These are phyloP conservation scores for Ramaria rubella DNA, from an alignment of 768 basidiomycete genomes.

Conservation along the genomic window DNA sequence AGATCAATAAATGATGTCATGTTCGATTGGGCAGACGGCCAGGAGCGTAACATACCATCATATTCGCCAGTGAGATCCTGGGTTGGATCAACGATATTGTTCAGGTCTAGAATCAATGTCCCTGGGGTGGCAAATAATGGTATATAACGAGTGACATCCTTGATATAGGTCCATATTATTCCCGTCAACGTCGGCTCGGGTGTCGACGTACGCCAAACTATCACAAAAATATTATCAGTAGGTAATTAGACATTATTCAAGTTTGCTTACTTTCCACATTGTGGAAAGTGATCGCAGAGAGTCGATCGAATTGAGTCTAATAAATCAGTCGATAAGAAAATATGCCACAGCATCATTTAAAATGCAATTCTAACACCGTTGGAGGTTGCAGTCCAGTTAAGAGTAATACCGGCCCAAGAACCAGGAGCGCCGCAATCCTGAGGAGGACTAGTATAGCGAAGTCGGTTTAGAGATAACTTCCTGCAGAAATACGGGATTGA, in stretches of 20 bases:
- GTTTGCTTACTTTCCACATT: slow-evolving; percentile 61
- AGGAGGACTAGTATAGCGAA: slow-evolving; percentile 70
- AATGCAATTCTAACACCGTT: slow-evolving; percentile 40
- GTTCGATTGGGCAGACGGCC: too few species aligned
- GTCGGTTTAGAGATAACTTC: slow-evolving; percentile 34
- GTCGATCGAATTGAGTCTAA: slow-evolving; percentile 61
- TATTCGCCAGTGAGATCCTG: slow-evolving; percentile 56
- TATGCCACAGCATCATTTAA: not conserved
- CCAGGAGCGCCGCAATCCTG: slow-evolving; percentile 63
- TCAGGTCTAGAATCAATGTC: slow-evolving; percentile 63
- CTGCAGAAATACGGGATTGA: not conserved
- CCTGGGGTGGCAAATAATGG: slow-evolving; percentile 65
- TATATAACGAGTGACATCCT: slow-evolving; percentile 67
- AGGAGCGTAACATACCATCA: slow-evolving; percentile 41
- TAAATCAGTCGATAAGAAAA: slow-evolving; percentile 28
- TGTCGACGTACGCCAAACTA: slow-evolving; percentile 78
- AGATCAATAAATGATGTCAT: slow-evolving; percentile 5
- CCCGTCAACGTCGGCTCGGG: slow-evolving; percentile 65
- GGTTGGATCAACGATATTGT: slow-evolving; percentile 52
- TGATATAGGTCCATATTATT: slow-evolving; percentile 72
- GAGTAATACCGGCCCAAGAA: slow-evolving; percentile 66
- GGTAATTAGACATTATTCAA: too few species aligned
- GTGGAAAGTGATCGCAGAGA: slow-evolving; percentile 68
- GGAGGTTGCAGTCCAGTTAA: slow-evolving; percentile 75
- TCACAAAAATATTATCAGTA: too few species aligned